These are phyloP conservation scores for Biscogniauxia sp. DNA, from an alignment of 2,329 filamentous ascomycete genomes.

Conservation along the genomic window DNA sequence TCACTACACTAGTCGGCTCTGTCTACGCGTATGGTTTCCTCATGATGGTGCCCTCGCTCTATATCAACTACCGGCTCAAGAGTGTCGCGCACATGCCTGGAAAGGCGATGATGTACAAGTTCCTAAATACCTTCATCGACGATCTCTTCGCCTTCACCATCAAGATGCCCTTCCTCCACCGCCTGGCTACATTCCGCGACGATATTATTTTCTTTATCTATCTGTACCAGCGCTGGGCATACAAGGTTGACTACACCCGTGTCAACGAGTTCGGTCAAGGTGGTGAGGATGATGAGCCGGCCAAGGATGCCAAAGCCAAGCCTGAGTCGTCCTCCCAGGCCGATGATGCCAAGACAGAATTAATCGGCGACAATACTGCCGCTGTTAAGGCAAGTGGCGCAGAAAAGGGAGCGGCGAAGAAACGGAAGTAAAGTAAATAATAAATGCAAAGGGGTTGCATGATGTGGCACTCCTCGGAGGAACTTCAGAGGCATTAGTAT, in stretches of 20 bases:
- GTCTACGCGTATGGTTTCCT: constrained; percentile 98
- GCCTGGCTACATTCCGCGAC: constrained; percentile 87
- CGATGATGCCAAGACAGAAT: constrained; percentile 25
- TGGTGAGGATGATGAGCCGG: constrained; percentile 72
- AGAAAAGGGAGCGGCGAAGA: constrained; percentile 47
- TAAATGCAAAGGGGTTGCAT: not conserved
- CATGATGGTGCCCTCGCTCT: constrained; percentile 97
- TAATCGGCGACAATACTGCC: constrained; percentile 28
- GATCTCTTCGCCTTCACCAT: constrained; percentile 98
- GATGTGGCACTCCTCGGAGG: not conserved
- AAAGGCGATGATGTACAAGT: constrained; percentile 97
- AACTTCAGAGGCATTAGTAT: not conserved
- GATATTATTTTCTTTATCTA: constrained; percentile 99
- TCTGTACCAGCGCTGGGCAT: constrained; percentile 89
- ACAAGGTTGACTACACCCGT: constrained; percentile 85
- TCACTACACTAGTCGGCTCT: constrained; percentile 89
- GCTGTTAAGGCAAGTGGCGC: constrained; percentile 49
- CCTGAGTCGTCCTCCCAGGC: constrained; percentile 36
- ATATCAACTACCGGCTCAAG: constrained; percentile 98
- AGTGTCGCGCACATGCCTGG: constrained; percentile 95
- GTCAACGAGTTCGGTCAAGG: constrained; percentile 99
- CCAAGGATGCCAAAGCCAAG: constrained; percentile 37
- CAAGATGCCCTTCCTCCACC: constrained; percentile 95
- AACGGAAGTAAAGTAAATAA: constrained; percentile 46
- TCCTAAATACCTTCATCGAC: constrained; percentile 98